phyloP scores from a whole-genome alignment of 441 rosid species.

The Brassica hybrid region DNA sequence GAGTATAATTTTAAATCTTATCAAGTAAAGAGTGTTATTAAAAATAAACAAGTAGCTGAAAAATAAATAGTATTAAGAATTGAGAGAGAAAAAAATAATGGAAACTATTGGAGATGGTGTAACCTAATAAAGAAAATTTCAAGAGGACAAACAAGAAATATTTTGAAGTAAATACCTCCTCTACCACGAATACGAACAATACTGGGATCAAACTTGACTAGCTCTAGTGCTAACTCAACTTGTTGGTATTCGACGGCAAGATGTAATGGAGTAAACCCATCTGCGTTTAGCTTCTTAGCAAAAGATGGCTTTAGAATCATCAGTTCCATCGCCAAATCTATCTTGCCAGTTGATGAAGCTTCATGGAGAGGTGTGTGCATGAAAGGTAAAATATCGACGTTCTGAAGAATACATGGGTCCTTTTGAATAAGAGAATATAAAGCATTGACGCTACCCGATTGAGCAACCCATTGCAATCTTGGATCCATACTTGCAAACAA shows the following conservation, averaged over 20 bases:
- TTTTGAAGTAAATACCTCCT: conserved; percentile 17
- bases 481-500: conserved; percentile 10
- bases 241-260: conserved; percentile 11
- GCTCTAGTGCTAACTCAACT: conserved; percentile 13
- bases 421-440: not conserved
- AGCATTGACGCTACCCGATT: not conserved
- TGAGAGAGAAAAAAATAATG: too few relatives aligned
- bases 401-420: conserved; percentile 1
- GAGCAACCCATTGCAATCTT: not conserved
- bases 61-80: too few relatives aligned
- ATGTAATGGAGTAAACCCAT: conserved; percentile 13
- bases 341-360: not conserved
- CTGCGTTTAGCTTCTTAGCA: not conserved
- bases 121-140: too few relatives aligned
- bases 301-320: conserved; percentile 17
- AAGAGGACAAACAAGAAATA: not conserved
- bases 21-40: too few relatives aligned
- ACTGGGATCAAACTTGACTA: conserved; percentile 16
- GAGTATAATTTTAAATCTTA: too few relatives aligned
- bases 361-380: conserved; percentile 24
- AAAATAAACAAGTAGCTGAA: too few relatives aligned
- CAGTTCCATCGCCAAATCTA: conserved; percentile 22
- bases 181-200: conserved; percentile 10
- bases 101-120: too few relatives aligned
- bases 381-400: not conserved